Percentiles rank a stretch among this genome's conserved stretches.
phyloP scores from a whole-genome alignment of 2,329 filamentous ascomycete genomes.

The Penicillium frequentans region DNA sequence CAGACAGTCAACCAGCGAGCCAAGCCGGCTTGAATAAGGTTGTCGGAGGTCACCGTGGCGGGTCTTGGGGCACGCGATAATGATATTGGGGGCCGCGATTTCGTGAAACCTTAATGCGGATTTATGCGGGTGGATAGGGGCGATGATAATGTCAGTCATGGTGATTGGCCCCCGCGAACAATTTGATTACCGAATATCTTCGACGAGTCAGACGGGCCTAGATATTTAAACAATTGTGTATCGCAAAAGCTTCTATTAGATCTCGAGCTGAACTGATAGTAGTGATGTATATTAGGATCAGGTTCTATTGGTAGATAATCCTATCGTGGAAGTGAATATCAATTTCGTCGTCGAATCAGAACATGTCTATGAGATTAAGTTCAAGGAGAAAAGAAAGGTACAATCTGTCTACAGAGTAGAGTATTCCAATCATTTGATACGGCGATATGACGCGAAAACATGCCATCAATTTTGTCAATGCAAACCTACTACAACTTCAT shows the following conservation, averaged over 20 bases:
- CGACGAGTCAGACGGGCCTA: background rate
- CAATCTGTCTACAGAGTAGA: too few relatives aligned
- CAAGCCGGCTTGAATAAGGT: conserved; percentile 2
- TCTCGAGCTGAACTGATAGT: background rate
- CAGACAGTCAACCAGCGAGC: background rate
- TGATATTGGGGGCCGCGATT: background rate
- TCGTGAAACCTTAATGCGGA: background rate
- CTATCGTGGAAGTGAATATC: too few relatives aligned
- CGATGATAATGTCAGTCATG: conserved; percentile 2
- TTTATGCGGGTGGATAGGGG: conserved; percentile 1
- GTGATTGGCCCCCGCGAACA: conserved; percentile 2
- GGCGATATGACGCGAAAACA: too few relatives aligned
- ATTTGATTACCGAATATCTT: background rate
- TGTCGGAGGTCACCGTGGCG: conserved; percentile 18
- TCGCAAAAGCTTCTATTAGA: background rate
- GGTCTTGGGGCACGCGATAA: conserved; percentile 1
- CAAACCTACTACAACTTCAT: too few relatives aligned
- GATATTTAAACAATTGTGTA: background rate
- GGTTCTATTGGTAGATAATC: background rate
- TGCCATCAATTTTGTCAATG: too few relatives aligned
- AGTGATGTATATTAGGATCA: background rate
- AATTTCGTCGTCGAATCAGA: background rate
- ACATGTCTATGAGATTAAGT: background rate
- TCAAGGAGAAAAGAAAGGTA: too few relatives aligned
- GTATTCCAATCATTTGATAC: too few relatives aligned